A percentile compares a stretch with the other conserved stretches of the same genome.
Evolutionary conservation across 2,329 filamentous ascomycete genomes (phyloP).

Genomic region (Fusarium hainanense): DNA sequence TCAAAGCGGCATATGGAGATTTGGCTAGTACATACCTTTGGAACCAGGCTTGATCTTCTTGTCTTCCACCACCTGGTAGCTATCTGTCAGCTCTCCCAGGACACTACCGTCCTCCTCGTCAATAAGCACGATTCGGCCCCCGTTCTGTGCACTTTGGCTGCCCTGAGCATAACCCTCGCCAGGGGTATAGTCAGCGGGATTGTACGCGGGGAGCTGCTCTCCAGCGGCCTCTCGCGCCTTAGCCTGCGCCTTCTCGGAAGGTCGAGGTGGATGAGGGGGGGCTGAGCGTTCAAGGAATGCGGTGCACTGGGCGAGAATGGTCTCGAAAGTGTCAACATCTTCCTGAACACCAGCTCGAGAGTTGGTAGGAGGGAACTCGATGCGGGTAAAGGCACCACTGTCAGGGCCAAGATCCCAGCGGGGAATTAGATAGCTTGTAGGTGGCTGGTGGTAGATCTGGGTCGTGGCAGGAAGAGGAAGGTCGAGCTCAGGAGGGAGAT

Average conservation of each 20-base stretch:
- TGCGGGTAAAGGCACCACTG: constrained; percentile 88
- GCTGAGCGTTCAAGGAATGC: constrained; percentile 89
- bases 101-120: constrained; percentile 97
- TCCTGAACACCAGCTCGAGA: constrained; percentile 82
- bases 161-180: constrained; percentile 81
- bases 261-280: constrained; percentile 60
- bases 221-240: constrained; percentile 56
- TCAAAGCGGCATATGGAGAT: neutral
- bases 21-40: constrained; percentile 72
- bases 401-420: constrained; percentile 93
- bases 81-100: constrained; percentile 88
- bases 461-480: constrained; percentile 93
- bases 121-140: constrained; percentile 87
- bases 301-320: constrained; percentile 96
- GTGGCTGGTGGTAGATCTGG: constrained; percentile 96
- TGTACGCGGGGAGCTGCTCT: constrained; percentile 73
- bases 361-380: constrained; percentile 85
- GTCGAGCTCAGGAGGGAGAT: constrained; percentile 93
- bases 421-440: constrained; percentile 91
- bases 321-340: constrained; percentile 96
- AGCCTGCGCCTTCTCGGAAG: constrained; percentile 50
- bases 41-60: constrained; percentile 82
- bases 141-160: constrained; percentile 62
- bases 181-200: constrained; percentile 82
- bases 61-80: constrained; percentile 83